Conservation (phyloP, 208 protist species). For the Trypanosoma boissoni region DNA sequence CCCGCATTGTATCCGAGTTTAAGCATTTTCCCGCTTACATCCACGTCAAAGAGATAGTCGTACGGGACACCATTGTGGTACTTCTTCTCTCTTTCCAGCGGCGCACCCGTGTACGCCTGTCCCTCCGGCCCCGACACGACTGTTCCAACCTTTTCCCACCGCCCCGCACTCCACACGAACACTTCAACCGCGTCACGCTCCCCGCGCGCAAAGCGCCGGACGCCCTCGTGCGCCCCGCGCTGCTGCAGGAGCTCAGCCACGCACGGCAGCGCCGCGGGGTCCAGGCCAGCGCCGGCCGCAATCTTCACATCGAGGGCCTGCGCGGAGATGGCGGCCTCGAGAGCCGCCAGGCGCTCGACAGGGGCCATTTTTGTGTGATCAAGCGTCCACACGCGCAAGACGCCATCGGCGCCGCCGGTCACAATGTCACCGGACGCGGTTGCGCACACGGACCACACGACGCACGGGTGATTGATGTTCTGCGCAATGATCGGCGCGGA, state of each 20-base stretch:
- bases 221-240: conserved; percentile 44
- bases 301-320: conserved; percentile 66
- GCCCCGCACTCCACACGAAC: conserved; percentile 57
- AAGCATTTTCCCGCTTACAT: conserved; percentile 75
- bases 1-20: conserved; percentile 91
- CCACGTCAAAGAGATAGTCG: conserved; percentile 96
- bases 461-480: conserved; percentile 79
- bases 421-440: conserved; percentile 59
- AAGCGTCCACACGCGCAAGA: conserved; percentile 87
- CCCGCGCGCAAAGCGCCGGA: conserved; percentile 59
- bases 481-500: conserved; percentile 46
- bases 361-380: conserved; percentile 47
- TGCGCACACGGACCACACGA: conserved; percentile 86
- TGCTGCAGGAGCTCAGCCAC: conserved; percentile 44
- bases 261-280: conserved; percentile 30
- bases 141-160: conserved; percentile 92
- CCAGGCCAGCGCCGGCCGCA: conserved; percentile 25
- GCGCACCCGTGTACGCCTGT: conserved; percentile 29
- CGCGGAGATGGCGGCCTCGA: conserved; percentile 46
- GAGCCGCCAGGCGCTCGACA: conserved; percentile 52
- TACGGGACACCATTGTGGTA: conserved; percentile 86
- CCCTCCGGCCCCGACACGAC: conserved; percentile 80
- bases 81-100: conserved; percentile 52
- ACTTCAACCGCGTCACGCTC: conserved; percentile 60
- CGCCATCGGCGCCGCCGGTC: conserved; percentile 82